These are phyloP conservation scores for Botryosphaeria agaves DNA, from an alignment of 2,329 filamentous ascomycete species.

Conservation along the genomic window DNA sequence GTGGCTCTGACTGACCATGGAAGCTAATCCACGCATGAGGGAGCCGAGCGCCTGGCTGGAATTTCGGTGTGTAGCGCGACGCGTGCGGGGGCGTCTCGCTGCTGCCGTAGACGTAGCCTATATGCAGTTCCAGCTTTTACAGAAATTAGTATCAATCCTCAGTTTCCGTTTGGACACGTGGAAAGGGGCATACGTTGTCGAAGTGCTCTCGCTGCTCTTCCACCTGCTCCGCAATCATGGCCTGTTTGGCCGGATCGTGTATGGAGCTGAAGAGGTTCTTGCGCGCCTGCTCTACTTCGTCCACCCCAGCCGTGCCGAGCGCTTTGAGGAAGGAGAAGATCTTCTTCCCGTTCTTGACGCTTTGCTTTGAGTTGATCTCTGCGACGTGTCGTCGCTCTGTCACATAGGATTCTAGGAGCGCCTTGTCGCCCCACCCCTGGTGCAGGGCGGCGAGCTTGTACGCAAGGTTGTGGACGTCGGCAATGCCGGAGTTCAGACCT, in stretches of 20 bases:
- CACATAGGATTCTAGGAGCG: conserved; percentile 19
- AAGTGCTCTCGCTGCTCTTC: conserved; percentile 24
- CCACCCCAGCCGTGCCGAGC: conserved; percentile 17
- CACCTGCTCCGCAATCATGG: conserved; percentile 15
- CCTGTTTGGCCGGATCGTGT: conserved; percentile 12
- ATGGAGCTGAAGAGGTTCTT: conserved; percentile 14
- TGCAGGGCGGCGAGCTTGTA: conserved; percentile 22
- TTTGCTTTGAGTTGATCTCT: conserved; percentile 22
- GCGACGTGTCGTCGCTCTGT: conserved; percentile 22
- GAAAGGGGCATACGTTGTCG: conserved; percentile 13
- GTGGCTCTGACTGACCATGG: not conserved
- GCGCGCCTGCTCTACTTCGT: conserved; percentile 12
- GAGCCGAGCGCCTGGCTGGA: conserved; percentile 19
- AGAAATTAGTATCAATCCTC: not conserved
- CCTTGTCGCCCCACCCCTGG: conserved; percentile 11
- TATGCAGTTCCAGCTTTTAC: conserved; percentile 20
- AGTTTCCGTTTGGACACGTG: not conserved
- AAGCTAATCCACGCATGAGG: conserved; percentile 23
- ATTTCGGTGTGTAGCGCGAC: conserved; percentile 20
- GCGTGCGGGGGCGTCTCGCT: conserved; percentile 16
- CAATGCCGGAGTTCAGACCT: conserved; percentile 16
- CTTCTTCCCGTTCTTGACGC: conserved; percentile 25
- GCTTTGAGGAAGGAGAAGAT: conserved; percentile 25
- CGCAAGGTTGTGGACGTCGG: conserved; percentile 16
- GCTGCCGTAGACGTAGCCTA: conserved; percentile 25